phyloP scores from a whole-genome alignment of 208 protist species.

The Trypanosoma boissoni region DNA sequence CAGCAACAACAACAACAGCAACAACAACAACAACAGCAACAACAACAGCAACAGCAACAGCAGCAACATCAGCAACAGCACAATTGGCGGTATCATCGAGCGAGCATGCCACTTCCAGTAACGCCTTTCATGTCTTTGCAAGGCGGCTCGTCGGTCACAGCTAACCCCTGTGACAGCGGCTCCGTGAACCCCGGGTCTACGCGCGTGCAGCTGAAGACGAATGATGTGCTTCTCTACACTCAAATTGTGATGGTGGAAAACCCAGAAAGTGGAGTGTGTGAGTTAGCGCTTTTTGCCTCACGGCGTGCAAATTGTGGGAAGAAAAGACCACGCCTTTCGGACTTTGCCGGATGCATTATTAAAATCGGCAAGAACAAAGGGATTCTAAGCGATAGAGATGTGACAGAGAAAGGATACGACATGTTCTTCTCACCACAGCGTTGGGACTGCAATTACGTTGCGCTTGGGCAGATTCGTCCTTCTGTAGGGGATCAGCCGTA shows the following conservation, averaged over 20 bases:
- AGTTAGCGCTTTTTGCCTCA: conserved; percentile 32
- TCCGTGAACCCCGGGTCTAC: background rate
- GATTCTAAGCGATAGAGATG: conserved; percentile 40
- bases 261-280: conserved; percentile 10
- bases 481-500: conserved; percentile 9
- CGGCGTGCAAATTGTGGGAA: conserved; percentile 29
- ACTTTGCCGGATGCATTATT: conserved; percentile 45
- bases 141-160: too few relatives aligned
- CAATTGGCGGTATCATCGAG: too few relatives aligned
- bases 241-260: conserved; percentile 16
- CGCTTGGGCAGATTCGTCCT: conserved; percentile 22
- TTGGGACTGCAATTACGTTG: conserved; percentile 33
- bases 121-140: too few relatives aligned
- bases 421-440: conserved; percentile 36
- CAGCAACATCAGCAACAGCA: too few relatives aligned
- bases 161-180: too few relatives aligned
- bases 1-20: background rate
- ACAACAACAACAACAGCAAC: background rate
- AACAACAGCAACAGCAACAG: too few relatives aligned
- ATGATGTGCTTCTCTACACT: conserved; percentile 22
- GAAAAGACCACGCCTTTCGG: conserved; percentile 27
- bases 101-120: too few relatives aligned
- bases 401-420: conserved; percentile 48
- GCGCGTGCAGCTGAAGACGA: conserved; percentile 21
- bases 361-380: conserved; percentile 13